phyloP scores from a whole-genome alignment of 2,329 filamentous ascomycete genomes.

The Claviceps spartinae region DNA sequence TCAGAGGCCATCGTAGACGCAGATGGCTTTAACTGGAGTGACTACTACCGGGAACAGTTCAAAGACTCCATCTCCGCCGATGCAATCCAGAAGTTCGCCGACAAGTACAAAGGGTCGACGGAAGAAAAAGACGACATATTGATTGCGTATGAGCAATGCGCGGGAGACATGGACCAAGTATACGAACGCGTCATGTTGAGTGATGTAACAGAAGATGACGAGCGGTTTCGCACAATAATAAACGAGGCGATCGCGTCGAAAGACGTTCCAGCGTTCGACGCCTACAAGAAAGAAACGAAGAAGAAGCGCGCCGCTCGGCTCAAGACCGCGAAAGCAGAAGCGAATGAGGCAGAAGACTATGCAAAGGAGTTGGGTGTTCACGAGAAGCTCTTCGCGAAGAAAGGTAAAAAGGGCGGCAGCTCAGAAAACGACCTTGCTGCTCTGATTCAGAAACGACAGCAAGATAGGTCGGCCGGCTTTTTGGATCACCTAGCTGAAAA shows the following conservation, averaged over 20 bases:
- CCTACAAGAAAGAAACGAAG: conserved; percentile 63
- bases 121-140: conserved; percentile 75
- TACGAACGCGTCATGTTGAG: conserved; percentile 83
- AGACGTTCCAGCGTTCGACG: conserved; percentile 51
- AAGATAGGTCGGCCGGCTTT: conserved; percentile 46
- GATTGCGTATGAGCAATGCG: conserved; percentile 54
- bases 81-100: conserved; percentile 61
- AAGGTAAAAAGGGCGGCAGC: conserved; percentile 27
- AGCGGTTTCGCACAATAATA: conserved; percentile 68
- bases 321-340: conserved; percentile 52
- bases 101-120: conserved; percentile 70
- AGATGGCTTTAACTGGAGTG: conserved; percentile 77
- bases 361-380: conserved; percentile 63
- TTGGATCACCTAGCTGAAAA: conserved; percentile 65
- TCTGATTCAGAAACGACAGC: conserved; percentile 59
- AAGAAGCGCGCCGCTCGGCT: conserved; percentile 45
- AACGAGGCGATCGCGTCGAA: conserved; percentile 61
- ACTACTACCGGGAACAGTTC: conserved; percentile 80
- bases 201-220: conserved; percentile 70
- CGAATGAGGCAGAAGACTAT: conserved; percentile 57
- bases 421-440: conserved; percentile 51
- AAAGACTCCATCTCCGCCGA: conserved; percentile 60
- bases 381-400: conserved; percentile 51
- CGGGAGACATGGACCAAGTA: conserved; percentile 64
- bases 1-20: conserved; percentile 66